Evolutionary conservation across 805 yeast species (phyloP), one percentile per base, ranked within the genome.

Genomic region (Teunomyces tritomae): DNA sequence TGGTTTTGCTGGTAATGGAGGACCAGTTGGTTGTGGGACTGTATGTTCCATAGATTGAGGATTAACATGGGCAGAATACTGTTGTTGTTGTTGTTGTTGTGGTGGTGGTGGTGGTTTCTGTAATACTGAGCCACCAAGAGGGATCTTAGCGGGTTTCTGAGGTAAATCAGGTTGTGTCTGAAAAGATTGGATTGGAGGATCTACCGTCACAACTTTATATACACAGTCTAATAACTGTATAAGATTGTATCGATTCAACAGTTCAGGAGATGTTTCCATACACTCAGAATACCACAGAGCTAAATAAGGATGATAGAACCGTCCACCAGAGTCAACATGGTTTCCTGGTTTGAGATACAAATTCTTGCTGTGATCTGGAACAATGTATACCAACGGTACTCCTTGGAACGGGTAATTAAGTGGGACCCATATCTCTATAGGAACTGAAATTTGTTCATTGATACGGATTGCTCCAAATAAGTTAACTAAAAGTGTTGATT

Each of bases 381-480:
- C 73, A 8, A 90, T 79, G 58, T 73, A 86, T 0, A 82, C 76
- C n/a, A 81, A 56, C 0, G 97, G 97, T 1, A 84, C 75, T 2
- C 67, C 71, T 32, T 57, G 56, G 24, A 34, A 47, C 0, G 97
- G 96, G 54, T 87, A 90, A 20, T 73, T 70, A 26, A 76, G 74
- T 0, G 96, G 96, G 4, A 91, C 58, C 96, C 96, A 89, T 4
- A 90, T 63, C 46, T 82, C 82, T 9, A 89, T 57, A 0, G 90
- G 91, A 10, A 65, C 63, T 3, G 47, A 44, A 7, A 52, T 41
- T 9, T 65, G 61, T 4, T 53, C 36, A 0, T 67, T 61, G 1
- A 59, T 46, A 2, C 76, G 75, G 3, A 84, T 54, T 0, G 75
- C 66, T 0, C 96, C 96, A 54, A 76, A 76, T 1, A 91, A 51